These are phyloP conservation scores for Fusarium falciforme DNA, from an alignment of 2,329 filamentous ascomycete genomes.

Conservation along the genomic window DNA sequence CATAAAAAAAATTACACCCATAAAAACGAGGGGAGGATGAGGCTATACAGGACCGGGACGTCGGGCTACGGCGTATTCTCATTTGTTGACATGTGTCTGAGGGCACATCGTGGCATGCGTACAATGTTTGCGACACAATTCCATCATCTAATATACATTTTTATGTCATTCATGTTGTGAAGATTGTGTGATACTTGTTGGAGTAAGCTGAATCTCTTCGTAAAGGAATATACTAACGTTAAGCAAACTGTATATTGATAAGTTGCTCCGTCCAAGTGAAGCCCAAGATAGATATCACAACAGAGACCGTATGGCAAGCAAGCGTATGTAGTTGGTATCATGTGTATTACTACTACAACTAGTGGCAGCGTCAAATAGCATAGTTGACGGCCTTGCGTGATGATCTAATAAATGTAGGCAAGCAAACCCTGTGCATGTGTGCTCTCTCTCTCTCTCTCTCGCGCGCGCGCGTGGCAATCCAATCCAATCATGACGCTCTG, in stretches of 20 bases:
- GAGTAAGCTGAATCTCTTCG: too few relatives aligned
- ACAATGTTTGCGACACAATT: conserved; percentile 26
- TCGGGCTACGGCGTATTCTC: conserved; percentile 37
- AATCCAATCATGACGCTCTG: conserved; percentile 39
- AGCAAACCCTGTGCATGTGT: conserved; percentile 25
- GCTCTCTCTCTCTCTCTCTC: conserved; percentile 10
- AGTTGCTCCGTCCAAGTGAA: too few relatives aligned
- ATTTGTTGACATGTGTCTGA: conserved; percentile 37
- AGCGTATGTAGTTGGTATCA: conserved; percentile 30
- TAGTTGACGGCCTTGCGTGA: conserved; percentile 31
- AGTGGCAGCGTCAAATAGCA: conserved; percentile 34
- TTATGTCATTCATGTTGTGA: conserved; percentile 24
- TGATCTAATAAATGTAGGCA: conserved; percentile 36
- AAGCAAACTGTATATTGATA: too few relatives aligned
- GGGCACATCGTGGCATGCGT: conserved; percentile 26
- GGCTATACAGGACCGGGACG: conserved; percentile 26
- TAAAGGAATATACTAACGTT: too few relatives aligned
- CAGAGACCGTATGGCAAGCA: background rate
- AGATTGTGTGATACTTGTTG: too few relatives aligned
- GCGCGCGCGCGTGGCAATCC: conserved; percentile 18
- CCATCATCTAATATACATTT: conserved; percentile 38
- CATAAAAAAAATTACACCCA: conserved; percentile 19
- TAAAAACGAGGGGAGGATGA: conserved; percentile 26
- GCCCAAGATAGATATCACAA: too few relatives aligned
- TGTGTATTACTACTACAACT: conserved; percentile 47